phyloP scores from a whole-genome alignment of 345 rosid species.

The Pistacia vera region DNA sequence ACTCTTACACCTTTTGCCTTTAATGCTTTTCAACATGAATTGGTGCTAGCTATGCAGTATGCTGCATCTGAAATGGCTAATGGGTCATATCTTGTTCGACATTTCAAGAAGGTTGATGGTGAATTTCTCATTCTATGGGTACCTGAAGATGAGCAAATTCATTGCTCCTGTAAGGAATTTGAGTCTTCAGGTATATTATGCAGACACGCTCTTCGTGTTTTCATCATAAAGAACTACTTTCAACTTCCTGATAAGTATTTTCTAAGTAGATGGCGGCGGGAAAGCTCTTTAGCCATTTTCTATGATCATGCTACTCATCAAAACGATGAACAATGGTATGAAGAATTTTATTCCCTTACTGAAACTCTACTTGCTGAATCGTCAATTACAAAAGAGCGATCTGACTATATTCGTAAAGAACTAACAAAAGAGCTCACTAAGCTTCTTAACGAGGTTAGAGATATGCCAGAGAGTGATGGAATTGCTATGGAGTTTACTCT shows the following conservation, averaged over 20 bases:
- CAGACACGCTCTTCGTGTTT: constrained; percentile 38
- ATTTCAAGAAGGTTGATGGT: constrained; percentile 38
- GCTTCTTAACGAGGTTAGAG: constrained; percentile 42
- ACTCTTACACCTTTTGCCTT: constrained; percentile 37
- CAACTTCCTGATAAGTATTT: constrained; percentile 39
- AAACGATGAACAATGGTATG: constrained; percentile 30
- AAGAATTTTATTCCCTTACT: constrained; percentile 34
- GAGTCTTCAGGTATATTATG: constrained; percentile 40
- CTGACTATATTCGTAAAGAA: constrained; percentile 32
- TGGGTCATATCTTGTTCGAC: constrained; percentile 39
- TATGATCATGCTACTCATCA: constrained; percentile 25
- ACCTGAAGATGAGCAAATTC: constrained; percentile 40
- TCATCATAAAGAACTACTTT: constrained; percentile 36
- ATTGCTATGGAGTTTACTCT: constrained; percentile 38
- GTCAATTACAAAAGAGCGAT: constrained; percentile 29
- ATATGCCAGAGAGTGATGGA: constrained; percentile 43
- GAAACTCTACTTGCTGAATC: constrained; percentile 34
- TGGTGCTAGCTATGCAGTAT: constrained; percentile 33
- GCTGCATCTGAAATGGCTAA: constrained; percentile 35
- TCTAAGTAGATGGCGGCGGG: constrained; percentile 34
- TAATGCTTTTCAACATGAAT: constrained; percentile 34
- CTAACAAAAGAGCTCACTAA: constrained; percentile 36
- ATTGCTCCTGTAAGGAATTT: constrained; percentile 46
- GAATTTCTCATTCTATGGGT: constrained; percentile 36
- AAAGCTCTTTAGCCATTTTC: constrained; percentile 24